Conservation (phyloP, 1,139 yeast species). For the Pichia sp. region DNA sequence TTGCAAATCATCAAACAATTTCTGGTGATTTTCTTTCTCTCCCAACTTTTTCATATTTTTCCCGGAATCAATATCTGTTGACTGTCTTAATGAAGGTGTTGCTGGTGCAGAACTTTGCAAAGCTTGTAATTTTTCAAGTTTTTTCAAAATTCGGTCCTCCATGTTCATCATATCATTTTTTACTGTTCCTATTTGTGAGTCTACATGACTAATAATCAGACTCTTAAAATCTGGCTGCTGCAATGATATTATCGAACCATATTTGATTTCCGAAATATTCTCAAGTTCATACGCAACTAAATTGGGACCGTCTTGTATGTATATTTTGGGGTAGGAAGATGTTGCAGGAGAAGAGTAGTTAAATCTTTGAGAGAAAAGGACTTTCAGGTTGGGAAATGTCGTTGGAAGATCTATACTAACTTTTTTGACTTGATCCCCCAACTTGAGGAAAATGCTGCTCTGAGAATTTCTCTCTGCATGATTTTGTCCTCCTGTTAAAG, state of each 20-base stretch:
- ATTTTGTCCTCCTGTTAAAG: constrained; percentile 7
- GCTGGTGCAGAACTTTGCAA: neutral
- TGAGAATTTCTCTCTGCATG: neutral
- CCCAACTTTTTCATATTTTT: constrained; percentile 14
- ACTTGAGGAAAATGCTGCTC: constrained; percentile 33
- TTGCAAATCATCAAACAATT: constrained; percentile 48
- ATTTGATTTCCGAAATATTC: constrained; percentile 58
- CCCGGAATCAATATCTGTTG: constrained; percentile 15
- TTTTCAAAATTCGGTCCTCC: constrained; percentile 30
- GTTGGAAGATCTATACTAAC: constrained; percentile 33
- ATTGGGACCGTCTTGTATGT: constrained; percentile 58
- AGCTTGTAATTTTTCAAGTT: constrained; percentile 31
- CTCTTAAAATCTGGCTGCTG: constrained; percentile 30
- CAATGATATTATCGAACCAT: constrained; percentile 58
- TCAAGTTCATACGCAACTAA: constrained; percentile 77
- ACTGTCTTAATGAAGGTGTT: constrained; percentile 2
- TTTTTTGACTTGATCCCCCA: constrained; percentile 62
- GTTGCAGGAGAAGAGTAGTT: constrained; percentile 59
- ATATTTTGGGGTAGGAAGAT: constrained; percentile 74
- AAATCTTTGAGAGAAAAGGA: constrained; percentile 80
- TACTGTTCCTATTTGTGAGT: constrained; percentile 30
- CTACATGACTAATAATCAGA: constrained; percentile 20
- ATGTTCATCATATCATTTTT: constrained; percentile 36
- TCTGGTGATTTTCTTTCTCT: constrained; percentile 28
- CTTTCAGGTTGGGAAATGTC: constrained; percentile 46